Evolutionary conservation across 495 filamentous ascomycete genomes (phyloP).

Genomic region (Barbatosphaeria neglecta): DNA sequence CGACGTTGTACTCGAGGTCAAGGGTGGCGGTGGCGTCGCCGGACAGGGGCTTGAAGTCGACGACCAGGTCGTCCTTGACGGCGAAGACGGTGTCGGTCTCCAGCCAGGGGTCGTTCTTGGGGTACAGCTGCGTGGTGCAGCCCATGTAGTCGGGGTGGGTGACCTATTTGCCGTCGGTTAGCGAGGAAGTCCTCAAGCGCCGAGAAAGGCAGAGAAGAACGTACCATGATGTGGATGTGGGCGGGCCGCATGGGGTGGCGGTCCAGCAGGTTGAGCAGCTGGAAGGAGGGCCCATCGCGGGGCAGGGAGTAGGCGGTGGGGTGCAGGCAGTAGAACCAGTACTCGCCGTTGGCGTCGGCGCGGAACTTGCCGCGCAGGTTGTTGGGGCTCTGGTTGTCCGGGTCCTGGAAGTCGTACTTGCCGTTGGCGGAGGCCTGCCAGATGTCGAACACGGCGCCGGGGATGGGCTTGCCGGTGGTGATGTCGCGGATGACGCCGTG

Average conservation of each 20-base stretch:
- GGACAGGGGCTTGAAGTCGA: slow-evolving; percentile 56
- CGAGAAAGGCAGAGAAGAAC: slow-evolving; percentile 17
- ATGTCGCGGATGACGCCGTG: slow-evolving; percentile 65
- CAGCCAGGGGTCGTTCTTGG: slow-evolving; percentile 56
- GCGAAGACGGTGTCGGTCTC: slow-evolving; percentile 67
- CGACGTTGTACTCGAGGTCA: slow-evolving; percentile 58
- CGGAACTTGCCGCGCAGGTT: slow-evolving; percentile 79
- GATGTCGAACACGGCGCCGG: slow-evolving; percentile 64
- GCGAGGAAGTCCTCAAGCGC: slow-evolving; percentile 5
- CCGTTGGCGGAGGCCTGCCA: slow-evolving; percentile 81
- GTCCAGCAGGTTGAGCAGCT: slow-evolving; percentile 59
- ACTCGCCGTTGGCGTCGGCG: slow-evolving; percentile 63
- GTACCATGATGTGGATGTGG: slow-evolving; percentile 76
- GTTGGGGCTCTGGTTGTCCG: slow-evolving; percentile 60
- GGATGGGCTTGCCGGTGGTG: slow-evolving; percentile 59
- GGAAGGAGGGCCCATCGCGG: slow-evolving; percentile 59
- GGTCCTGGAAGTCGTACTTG: slow-evolving; percentile 85
- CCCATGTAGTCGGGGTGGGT: slow-evolving; percentile 45
- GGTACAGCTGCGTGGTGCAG: slow-evolving; percentile 69
- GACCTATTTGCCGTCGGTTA: slow-evolving; percentile 19
- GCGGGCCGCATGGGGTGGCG: slow-evolving; percentile 74
- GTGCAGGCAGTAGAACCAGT: slow-evolving; percentile 72
- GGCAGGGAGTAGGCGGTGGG: slow-evolving; percentile 73
- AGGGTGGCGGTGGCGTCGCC: slow-evolving; percentile 52
- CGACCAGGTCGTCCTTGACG: slow-evolving; percentile 65